Conservation (phyloP, 805 yeast species). For the Metschnikowia reukaufii region DNA sequence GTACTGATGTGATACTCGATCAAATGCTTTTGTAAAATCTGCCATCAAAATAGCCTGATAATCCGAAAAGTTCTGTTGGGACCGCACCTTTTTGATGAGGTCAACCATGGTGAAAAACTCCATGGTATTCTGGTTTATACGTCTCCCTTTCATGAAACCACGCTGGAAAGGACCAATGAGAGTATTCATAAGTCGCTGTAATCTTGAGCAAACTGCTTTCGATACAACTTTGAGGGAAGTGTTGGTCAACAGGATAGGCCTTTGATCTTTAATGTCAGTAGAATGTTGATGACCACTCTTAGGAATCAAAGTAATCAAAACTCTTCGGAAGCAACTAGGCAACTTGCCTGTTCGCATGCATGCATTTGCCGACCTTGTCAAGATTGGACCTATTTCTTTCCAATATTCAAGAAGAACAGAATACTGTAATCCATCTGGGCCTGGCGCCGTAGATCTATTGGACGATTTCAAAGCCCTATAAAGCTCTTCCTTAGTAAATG, state of each 20-base stretch:
- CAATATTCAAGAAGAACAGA: constrained; percentile 1
- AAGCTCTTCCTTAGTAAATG: neutral
- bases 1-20: constrained; percentile 2
- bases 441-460: neutral
- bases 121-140: constrained; percentile 5
- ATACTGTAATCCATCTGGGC: constrained; percentile 2
- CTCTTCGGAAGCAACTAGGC: constrained; percentile 1
- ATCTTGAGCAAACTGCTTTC: constrained; percentile 1
- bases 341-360: constrained; percentile 4
- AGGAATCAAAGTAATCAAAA: constrained; percentile 6
- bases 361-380: constrained; percentile 1
- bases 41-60: constrained; percentile 1
- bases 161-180: constrained; percentile 5
- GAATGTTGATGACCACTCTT: neutral
- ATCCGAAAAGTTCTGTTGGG: neutral
- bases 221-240: constrained; percentile 3
- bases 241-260: constrained; percentile 7
- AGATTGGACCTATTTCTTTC: neutral
- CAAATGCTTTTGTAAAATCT: constrained; percentile 4
- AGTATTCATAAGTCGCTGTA: neutral
- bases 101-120: constrained; percentile 6
- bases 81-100: neutral
- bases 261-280: constrained; percentile 1
- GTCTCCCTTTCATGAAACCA: constrained; percentile 4
- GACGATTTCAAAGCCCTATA: neutral